Base-by-base conservation (phyloP, 148 eudicot species). In the Cornus kousa region DNA sequence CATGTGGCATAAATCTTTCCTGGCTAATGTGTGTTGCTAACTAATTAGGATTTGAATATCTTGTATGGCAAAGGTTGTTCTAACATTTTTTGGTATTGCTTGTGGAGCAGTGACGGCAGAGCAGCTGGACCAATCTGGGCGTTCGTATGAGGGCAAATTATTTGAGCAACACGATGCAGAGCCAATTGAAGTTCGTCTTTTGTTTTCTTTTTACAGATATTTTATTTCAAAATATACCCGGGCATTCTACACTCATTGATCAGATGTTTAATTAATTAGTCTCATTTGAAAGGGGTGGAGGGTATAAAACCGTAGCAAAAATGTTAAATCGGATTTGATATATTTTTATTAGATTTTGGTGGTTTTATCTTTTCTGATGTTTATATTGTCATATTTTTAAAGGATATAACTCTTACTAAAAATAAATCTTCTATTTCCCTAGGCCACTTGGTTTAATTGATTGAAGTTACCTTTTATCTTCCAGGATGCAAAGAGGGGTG, bases 171-270 rank as follows among this genome's bases (percentile, higher is more conserved):
- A 46, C 73, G 78, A 86, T 71, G 53, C 78, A 7, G 75, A 75
- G 79, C 86, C 82, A 14, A 68, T 75, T 76, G 84, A 83, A 74
- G 90, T 88, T 75, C 64, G 84, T 78, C 68, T 73, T 74, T 64
- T 65, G 62, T 78, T 67, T 33, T 35, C 72, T 39, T 13, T 68
- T 23, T 68, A 39, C 23, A 43, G 48, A 4, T 43, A 43, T 6
- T 43, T 43, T 43, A 43, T 43, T 43, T 43, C 10, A 9, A 53
- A 12, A 11, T 53, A 53, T 53, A 53, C 8, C 66, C 7, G 3
- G 6, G 66, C 23, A 20, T n/a, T 17, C 66, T n/a, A n/a, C 24
- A 62, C 20, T 62, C 66, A 17, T 62, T 62, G 20, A 2, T 46
- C 2, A 19, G 28, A 59, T 74, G 32, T 74, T 43, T n/a, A 3